Base-by-base conservation (phyloP, 192 early-diverging fungal species). In the Backusella sp. region DNA sequence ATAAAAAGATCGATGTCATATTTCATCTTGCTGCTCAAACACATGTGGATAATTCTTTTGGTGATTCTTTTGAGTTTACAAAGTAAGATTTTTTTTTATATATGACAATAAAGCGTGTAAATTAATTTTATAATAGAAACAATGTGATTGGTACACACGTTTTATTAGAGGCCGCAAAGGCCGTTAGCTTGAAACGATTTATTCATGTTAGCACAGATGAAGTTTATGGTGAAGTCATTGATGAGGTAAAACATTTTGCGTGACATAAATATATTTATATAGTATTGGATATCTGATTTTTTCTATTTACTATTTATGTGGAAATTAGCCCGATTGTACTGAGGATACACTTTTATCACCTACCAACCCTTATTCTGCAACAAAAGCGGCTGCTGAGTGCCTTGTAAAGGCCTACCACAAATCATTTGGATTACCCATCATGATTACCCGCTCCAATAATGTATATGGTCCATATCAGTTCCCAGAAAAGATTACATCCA, bases 111-210 rank as follows among this genome's bases (percentile, higher is more conserved):
- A 62, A 62, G 26, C 14, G 26, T 26, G 2, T 12, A 26, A 59
- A 59, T 59, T 26, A 59, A 59, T 11, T 39, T 49, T 36, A 62
- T 34, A 23, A 49, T 36, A 79, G 82, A 34, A 93, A 88, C 75
- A 95, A 95, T 85, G 89, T 95, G 32, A 79, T 95, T 74, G 94
- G 94, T 49, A 93, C 94, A 26, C 94, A 95, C 77, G 91, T 93
- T 3, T 78, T 95, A 62, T 87, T 95, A 36, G 93, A 95, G 76
- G 89, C 90, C 21, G 89, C 91, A 15, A 80, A 88, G 46, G 74
- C 77, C 4, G 74, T 87, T 75, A 78, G 77, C 5, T 77, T 91
- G 15, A 84, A 84, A 56, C 77, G 88, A 26, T 94, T 95, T 82
- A 89, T 95, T 74, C 92, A 92, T 82, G 89, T 95, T 30, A 87